A percentile compares a stretch with the other conserved stretches of the same genome.
phyloP scores from a whole-genome alignment of 257 asterid species.

The Leptodermis oblonga region DNA sequence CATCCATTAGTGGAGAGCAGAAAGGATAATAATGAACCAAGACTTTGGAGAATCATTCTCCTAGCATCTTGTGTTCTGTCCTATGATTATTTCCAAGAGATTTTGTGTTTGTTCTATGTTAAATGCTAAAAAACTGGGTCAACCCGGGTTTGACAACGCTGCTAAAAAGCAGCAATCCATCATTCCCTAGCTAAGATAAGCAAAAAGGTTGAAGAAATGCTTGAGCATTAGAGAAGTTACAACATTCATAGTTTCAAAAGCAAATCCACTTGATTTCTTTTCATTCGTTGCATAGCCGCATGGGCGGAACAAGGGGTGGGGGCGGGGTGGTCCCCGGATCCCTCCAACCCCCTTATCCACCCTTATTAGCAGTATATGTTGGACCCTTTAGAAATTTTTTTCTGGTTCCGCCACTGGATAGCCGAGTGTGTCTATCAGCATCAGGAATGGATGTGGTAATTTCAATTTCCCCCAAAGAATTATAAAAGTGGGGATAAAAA shows the following conservation, averaged over 20 bases:
- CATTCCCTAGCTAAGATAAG: not conserved
- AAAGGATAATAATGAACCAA: not conserved
- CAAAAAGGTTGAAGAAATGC: not conserved
- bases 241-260: not conserved
- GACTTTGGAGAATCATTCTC: not conserved
- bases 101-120: not conserved
- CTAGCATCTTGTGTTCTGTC: not conserved
- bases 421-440: not conserved
- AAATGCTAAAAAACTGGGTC: not conserved
- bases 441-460: not conserved
- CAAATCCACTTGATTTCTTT: not conserved
- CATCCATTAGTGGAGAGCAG: constrained; percentile 2
- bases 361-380: too few species aligned
- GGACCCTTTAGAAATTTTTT: too few species aligned
- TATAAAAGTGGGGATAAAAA: not conserved
- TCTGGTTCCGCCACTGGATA: too few species aligned
- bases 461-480: not conserved
- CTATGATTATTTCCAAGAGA: not conserved
- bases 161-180: not conserved
- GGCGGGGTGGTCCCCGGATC: too few species aligned
- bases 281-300: not conserved
- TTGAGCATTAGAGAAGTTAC: not conserved
- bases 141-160: too few species aligned
- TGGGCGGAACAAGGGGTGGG: too few species aligned
- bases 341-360: too few species aligned